Conservation (phyloP, 768 basidiomycete species). For the Stropharia rugosoannulata region DNA sequence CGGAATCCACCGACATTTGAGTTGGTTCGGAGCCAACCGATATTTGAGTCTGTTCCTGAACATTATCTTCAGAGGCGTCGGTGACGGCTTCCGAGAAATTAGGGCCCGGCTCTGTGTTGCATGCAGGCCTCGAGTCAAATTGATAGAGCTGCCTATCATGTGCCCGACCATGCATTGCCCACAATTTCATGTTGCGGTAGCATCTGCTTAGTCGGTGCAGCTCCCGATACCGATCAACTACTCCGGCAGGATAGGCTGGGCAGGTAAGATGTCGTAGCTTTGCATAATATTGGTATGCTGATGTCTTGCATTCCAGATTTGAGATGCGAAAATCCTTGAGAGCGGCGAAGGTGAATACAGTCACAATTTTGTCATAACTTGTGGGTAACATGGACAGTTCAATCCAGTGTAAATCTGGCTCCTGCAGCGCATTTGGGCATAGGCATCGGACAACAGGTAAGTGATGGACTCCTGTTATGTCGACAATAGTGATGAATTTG, state of each 20-base stretch:
- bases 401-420: conserved; percentile 7
- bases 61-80: no score
- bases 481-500: conserved; percentile 5
- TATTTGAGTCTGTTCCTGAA: no score
- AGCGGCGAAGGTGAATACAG: conserved; percentile 14
- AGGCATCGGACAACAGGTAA: conserved; percentile 4
- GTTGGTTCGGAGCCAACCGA: no score
- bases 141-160: background rate
- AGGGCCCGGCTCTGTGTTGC: no score
- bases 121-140: no score
- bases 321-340: conserved; percentile 13
- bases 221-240: conserved; percentile 17
- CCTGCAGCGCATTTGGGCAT: background rate
- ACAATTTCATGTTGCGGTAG: conserved; percentile 14
- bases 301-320: conserved; percentile 18
- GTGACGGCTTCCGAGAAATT: no score
- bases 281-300: conserved; percentile 16
- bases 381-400: conserved; percentile 12
- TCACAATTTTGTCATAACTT: conserved; percentile 8
- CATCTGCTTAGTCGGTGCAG: conserved; percentile 11
- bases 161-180: conserved; percentile 12
- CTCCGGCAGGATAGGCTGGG: conserved; percentile 7
- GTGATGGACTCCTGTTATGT: conserved; percentile 16
- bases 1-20: no score
- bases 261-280: conserved; percentile 15